Evolutionary conservation across 345 rosid genomes (phyloP), one percentile per base, ranked within the genome.

Genomic region (Hevea brasiliensis): DNA sequence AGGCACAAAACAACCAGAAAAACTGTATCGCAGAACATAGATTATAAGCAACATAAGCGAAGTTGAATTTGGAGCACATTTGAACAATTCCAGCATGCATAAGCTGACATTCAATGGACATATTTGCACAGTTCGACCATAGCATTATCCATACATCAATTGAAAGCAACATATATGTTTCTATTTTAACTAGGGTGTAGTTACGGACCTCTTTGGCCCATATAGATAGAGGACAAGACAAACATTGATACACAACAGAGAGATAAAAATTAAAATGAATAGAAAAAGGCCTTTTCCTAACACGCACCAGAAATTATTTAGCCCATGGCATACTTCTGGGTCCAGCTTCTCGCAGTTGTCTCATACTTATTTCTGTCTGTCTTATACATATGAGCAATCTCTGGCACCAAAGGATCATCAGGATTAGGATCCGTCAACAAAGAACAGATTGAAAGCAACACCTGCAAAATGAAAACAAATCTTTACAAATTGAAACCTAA

Each of bases 241-340:
- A 66, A 65, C 78, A 72, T 74, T 74, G 77, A 84, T 84, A 74
- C 83, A 85, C 56, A 74, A 72, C 75, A 45, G 41, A 68, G 41
- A 32, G 27, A 67, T 55, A 67, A 23, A 68, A 71, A 74, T 73
- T 32, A 81, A 15, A n/a, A n/a, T 41, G 67, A 54, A 74, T 63
- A 74, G 71, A 67, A 8, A 74, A 55, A 17, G 81, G 53, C 68
- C 53, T 68, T 68, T 58, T 41, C 67, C 44, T 27, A 74, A 55
- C 66, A 18, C 67, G 67, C 62, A 29, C 61, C 78, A 56, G 66
- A 2, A 32, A 32, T 68, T 65, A 72, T 73, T 32, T 76, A 92
- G 82, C 98, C 97, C 98, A 94, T 94, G 67, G 97, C 98, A 76
- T 94, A 94, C 87, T 94, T 92, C 89, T 94, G 97, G 82, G 98